Conservation (phyloP, 352 stramenopile species). For the Pythium periplocum region DNA sequence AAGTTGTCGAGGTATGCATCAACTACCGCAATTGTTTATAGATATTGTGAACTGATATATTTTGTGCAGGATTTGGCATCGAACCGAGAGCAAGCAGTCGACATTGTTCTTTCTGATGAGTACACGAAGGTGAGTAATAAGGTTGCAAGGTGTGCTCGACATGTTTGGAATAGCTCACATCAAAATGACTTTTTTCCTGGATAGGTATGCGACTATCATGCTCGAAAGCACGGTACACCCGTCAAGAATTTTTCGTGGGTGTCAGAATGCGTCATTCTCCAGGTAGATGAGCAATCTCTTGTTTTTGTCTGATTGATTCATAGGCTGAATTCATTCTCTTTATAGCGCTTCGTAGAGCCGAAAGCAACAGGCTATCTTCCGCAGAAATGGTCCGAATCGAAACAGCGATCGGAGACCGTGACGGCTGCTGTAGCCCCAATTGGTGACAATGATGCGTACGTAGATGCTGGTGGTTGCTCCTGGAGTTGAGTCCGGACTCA, state of each 20-base stretch:
- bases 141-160: not conserved
- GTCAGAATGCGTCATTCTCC: slow-evolving; percentile 75
- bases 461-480: not conserved
- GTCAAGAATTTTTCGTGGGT: slow-evolving; percentile 77
- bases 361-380: slow-evolving; percentile 38
- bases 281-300: slow-evolving; percentile 29
- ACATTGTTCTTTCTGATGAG: slow-evolving; percentile 67
- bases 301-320: not conserved
- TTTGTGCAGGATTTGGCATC: slow-evolving; percentile 39
- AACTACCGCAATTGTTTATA: not conserved
- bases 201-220: slow-evolving; percentile 54
- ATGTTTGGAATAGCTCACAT: not conserved
- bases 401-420: slow-evolving; percentile 22
- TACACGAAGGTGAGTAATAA: slow-evolving; percentile 46
- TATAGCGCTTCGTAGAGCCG: slow-evolving; percentile 43
- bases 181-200: not conserved
- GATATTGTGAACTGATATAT: slow-evolving; percentile 1
- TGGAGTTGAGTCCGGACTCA: not conserved
- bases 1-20: slow-evolving; percentile 43
- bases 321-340: slow-evolving; percentile 1
- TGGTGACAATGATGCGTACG: slow-evolving; percentile 52
- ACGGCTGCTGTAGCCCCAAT: slow-evolving; percentile 44
- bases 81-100: slow-evolving; percentile 29
- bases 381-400: slow-evolving; percentile 13
- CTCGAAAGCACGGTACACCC: slow-evolving; percentile 24